These are phyloP conservation scores for Leccinum holopus DNA, from an alignment of 1,284 basidiomycete genomes.

Conservation along the genomic window DNA sequence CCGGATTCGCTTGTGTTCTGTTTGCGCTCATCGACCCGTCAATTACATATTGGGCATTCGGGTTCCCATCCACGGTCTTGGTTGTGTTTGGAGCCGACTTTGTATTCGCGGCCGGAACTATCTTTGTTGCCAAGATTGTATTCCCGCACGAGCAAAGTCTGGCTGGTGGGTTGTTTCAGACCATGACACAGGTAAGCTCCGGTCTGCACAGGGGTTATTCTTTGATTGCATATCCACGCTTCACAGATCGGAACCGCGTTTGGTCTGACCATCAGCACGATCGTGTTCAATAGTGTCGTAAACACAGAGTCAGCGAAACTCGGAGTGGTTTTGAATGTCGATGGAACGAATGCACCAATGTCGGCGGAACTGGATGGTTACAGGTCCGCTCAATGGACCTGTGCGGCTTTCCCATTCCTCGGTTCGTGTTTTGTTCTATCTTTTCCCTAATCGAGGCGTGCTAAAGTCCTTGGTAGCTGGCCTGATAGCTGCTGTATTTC, in stretches of 20 bases:
- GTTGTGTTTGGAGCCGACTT: slow-evolving; percentile 80
- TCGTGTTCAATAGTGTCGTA: slow-evolving; percentile 63
- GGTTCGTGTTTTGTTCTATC: slow-evolving; percentile 38
- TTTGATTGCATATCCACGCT: not conserved
- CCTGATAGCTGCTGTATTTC: slow-evolving; percentile 50
- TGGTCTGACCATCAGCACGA: slow-evolving; percentile 73
- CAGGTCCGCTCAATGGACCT: slow-evolving; percentile 62
- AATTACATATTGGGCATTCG: slow-evolving; percentile 74
- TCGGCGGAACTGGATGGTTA: slow-evolving; percentile 52
- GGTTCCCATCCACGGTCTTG: slow-evolving; percentile 76
- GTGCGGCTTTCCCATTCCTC: slow-evolving; percentile 57
- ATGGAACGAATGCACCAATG: slow-evolving; percentile 36
- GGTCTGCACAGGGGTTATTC: not conserved
- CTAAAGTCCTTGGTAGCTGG: slow-evolving; percentile 39
- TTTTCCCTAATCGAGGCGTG: not conserved
- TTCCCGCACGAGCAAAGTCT: slow-evolving; percentile 76
- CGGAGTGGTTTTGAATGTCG: slow-evolving; percentile 33
- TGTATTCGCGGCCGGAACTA: slow-evolving; percentile 69
- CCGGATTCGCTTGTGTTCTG: slow-evolving; percentile 63
- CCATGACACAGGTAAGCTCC: slow-evolving; percentile 61
- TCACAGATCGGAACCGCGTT: slow-evolving; percentile 70
- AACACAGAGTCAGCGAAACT: slow-evolving; percentile 28
- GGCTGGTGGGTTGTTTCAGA: slow-evolving; percentile 75
- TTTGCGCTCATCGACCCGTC: slow-evolving; percentile 70
- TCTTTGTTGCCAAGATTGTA: slow-evolving; percentile 76